Percentiles rank a stretch among this genome's conserved stretches.
Conservation (phyloP, 2,329 filamentous ascomycete genomes). For the Biscogniauxia marginata region DNA sequence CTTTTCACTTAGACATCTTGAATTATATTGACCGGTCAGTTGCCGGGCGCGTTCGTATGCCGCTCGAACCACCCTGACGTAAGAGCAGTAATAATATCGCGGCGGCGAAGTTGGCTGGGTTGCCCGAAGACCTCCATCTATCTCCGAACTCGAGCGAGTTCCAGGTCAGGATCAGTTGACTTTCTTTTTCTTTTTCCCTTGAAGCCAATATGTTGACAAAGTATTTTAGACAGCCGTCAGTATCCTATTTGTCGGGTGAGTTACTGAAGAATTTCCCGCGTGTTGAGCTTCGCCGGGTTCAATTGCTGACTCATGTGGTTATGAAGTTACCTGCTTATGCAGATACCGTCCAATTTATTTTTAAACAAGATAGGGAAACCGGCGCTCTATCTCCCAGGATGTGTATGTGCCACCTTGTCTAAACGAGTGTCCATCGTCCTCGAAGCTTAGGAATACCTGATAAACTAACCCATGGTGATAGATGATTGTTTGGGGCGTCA, state of each 20-base stretch:
- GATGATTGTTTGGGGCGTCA: slow-evolving; percentile 50
- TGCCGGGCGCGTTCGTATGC: neutral
- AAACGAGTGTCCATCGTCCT: neutral
- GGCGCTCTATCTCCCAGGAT: slow-evolving; percentile 43
- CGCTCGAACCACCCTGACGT: slow-evolving; percentile 10
- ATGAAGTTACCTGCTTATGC: slow-evolving; percentile 46
- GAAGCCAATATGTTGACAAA: slow-evolving; percentile 8
- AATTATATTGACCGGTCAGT: slow-evolving; percentile 32
- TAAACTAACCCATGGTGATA: slow-evolving; percentile 21
- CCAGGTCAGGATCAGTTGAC: slow-evolving; percentile 27
- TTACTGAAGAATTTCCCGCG: too few species aligned
- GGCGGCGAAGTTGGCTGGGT: slow-evolving; percentile 50
- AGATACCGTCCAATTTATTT: slow-evolving; percentile 51
- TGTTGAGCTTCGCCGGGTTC: neutral
- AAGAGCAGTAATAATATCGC: slow-evolving; percentile 54
- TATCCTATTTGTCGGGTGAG: slow-evolving; percentile 50
- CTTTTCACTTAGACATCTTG: slow-evolving; percentile 15
- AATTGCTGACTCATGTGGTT: slow-evolving; percentile 1
- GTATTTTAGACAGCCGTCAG: slow-evolving; percentile 42
- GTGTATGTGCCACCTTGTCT: slow-evolving; percentile 33
- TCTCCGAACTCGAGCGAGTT: slow-evolving; percentile 33
- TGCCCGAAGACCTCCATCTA: slow-evolving; percentile 36
- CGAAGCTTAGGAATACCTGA: neutral
- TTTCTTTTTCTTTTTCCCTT: neutral
- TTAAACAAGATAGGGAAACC: slow-evolving; percentile 51